phyloP scores from a whole-genome alignment of 345 rosid genomes.

The Adansonia digitata region DNA sequence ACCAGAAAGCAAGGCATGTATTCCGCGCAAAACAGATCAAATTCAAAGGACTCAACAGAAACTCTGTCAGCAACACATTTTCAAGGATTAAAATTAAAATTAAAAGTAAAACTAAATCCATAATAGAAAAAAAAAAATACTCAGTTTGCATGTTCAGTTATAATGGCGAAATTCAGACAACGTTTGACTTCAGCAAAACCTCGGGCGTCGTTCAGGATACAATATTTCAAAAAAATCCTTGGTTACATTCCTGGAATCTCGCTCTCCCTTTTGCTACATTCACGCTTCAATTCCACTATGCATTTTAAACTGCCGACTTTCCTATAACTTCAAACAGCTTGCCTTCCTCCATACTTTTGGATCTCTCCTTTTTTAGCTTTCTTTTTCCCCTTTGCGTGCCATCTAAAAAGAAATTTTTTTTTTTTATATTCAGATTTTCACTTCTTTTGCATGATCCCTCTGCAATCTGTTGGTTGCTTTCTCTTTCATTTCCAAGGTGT shows the following conservation, averaged over 20 bases:
- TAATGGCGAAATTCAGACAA: background rate
- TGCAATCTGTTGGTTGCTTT: background rate
- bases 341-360: background rate
- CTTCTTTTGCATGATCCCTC: slow-evolving; percentile 15
- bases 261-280: background rate
- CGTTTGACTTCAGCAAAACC: slow-evolving; percentile 31
- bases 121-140: background rate
- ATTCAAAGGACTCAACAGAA: background rate
- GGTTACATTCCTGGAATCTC: slow-evolving; percentile 23
- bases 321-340: background rate
- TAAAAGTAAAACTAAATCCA: background rate
- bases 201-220: slow-evolving; percentile 21
- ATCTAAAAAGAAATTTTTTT: slow-evolving; percentile 29
- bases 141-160: background rate
- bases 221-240: slow-evolving; percentile 22
- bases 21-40: slow-evolving; percentile 2
- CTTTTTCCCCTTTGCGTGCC: slow-evolving; percentile 52
- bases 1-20: slow-evolving; percentile 1
- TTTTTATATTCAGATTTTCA: background rate
- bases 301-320: background rate
- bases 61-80: background rate
- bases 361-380: slow-evolving; percentile 22
- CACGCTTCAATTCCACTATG: background rate
- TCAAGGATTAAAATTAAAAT: too few relatives aligned
- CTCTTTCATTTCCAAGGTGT: background rate